A percentile compares a stretch with the other conserved stretches of the same genome.
Conservation (phyloP, 495 filamentous ascomycete species). For the Penicillium psychrofluorescens region DNA sequence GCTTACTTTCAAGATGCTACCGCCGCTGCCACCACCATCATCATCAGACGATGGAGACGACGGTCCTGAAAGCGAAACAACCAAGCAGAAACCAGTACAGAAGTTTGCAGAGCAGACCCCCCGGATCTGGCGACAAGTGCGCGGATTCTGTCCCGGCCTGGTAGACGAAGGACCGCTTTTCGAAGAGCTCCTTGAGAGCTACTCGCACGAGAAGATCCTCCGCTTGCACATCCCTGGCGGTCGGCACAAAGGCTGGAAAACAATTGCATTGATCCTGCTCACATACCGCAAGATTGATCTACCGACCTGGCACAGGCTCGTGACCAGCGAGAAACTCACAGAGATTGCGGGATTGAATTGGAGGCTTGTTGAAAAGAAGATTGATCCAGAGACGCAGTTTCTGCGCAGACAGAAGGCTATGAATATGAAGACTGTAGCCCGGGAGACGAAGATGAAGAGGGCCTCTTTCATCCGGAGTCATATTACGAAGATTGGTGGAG, state of each 20-base stretch:
- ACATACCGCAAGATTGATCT: constrained; percentile 18
- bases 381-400: not conserved
- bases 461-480: no score
- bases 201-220: constrained; percentile 9
- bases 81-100: no score
- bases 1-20: constrained; percentile 8
- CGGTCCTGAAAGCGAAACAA: no score
- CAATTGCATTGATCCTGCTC: constrained; percentile 23
- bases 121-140: not conserved
- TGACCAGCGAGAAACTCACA: constrained; percentile 1
- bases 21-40: not conserved
- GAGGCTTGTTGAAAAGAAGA: not conserved
- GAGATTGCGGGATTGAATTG: constrained; percentile 20
- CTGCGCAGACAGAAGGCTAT: no score
- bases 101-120: no score
- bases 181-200: constrained; percentile 9
- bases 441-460: no score
- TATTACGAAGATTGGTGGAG: no score
- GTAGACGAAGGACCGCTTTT: constrained; percentile 10
- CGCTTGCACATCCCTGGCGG: constrained; percentile 16
- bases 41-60: no score
- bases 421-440: no score
- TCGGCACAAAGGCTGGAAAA: constrained; percentile 19
- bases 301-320: constrained; percentile 16
- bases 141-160: constrained; percentile 8